Evolutionary conservation across 2,329 filamentous ascomycete species (phyloP).

Genomic region (Phyllosticta citriasiana): DNA sequence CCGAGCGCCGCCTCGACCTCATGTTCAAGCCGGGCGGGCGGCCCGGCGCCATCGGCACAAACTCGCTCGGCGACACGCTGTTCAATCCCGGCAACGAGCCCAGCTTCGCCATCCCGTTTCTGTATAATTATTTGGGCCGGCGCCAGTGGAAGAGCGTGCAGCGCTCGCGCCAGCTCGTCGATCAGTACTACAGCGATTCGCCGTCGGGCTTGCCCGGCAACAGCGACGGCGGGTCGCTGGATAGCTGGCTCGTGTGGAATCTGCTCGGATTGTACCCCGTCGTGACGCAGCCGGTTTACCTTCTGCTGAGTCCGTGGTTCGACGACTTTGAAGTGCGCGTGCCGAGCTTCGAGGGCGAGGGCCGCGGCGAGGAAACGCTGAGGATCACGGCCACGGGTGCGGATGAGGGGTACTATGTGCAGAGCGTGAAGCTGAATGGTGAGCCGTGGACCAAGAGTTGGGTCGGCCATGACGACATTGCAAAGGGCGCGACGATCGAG

Average conservation of each 20-base stretch:
- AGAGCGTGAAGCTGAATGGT: constrained; percentile 45
- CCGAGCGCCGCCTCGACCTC: constrained; percentile 33
- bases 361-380: constrained; percentile 24
- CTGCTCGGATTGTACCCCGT: constrained; percentile 36
- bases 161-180: constrained; percentile 21
- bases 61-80: constrained; percentile 17
- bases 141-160: constrained; percentile 30
- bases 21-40: constrained; percentile 29
- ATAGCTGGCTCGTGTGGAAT: constrained; percentile 40
- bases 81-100: constrained; percentile 26
- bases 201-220: constrained; percentile 32
- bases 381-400: constrained; percentile 39
- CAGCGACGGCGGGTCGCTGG: constrained; percentile 34
- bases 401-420: constrained; percentile 40
- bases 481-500: constrained; percentile 49
- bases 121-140: constrained; percentile 20
- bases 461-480: constrained; percentile 42
- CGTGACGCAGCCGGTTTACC: constrained; percentile 30
- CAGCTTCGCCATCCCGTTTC: constrained; percentile 16
- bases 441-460: constrained; percentile 44
- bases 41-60: constrained; percentile 26
- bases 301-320: constrained; percentile 31
- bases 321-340: constrained; percentile 22
- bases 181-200: constrained; percentile 23
- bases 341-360: background rate